Evolutionary conservation across 2,329 filamentous ascomycete species (phyloP).

Genomic region (Fusarium sp.): DNA sequence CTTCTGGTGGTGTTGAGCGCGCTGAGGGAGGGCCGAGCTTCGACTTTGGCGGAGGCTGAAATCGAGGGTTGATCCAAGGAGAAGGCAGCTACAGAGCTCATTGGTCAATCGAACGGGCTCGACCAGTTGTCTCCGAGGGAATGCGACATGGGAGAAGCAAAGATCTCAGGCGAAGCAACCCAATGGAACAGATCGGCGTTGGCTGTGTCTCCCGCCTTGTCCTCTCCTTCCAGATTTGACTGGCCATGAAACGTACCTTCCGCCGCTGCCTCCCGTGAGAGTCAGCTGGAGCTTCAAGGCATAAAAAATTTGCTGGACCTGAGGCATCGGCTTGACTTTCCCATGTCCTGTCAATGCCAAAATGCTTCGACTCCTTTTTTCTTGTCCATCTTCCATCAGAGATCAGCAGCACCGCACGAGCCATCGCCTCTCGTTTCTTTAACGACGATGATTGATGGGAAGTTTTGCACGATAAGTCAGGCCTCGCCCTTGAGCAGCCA

Average conservation of each 20-base stretch:
- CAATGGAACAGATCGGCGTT: slow-evolving; percentile 27
- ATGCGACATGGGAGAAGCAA: slow-evolving; percentile 17
- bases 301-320: slow-evolving; percentile 5
- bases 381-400: neutral
- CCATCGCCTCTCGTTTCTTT: slow-evolving; percentile 22
- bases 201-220: slow-evolving; percentile 14
- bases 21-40: neutral
- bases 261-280: slow-evolving; percentile 12
- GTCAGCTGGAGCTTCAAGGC: slow-evolving; percentile 21
- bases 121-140: slow-evolving; percentile 12
- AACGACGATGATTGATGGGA: slow-evolving; percentile 36
- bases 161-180: slow-evolving; percentile 29
- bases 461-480: slow-evolving; percentile 22
- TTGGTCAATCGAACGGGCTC: slow-evolving; percentile 17
- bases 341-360: neutral
- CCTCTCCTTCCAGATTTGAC: slow-evolving; percentile 32
- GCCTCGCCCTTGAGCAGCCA: slow-evolving; percentile 4
- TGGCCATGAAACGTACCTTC: slow-evolving; percentile 37
- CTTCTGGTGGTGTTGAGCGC: neutral
- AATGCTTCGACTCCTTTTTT: neutral
- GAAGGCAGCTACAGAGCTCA: neutral
- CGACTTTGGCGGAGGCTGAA: slow-evolving; percentile 5
- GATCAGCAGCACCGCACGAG: slow-evolving; percentile 19
- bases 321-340: slow-evolving; percentile 22
- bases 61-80: slow-evolving; percentile 1